A percentile compares a stretch with the other conserved stretches of the same genome.
Evolutionary conservation across 139 green algal genomes (phyloP).

Genomic region (Monoraphidium neglectum): DNA sequence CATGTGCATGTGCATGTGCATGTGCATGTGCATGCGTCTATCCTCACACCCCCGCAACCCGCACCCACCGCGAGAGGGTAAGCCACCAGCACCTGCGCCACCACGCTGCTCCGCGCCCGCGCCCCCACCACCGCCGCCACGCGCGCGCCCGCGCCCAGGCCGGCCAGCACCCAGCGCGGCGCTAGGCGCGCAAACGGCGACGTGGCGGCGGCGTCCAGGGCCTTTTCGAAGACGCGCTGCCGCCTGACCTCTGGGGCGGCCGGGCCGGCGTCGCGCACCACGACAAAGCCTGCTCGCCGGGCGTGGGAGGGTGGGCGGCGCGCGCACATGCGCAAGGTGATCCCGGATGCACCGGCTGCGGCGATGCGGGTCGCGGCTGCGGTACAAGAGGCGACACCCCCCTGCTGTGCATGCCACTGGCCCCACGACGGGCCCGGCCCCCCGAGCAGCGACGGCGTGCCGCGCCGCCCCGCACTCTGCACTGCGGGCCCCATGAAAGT

Average conservation of each 20-base stretch:
- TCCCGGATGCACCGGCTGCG: neutral
- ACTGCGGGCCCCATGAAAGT: neutral
- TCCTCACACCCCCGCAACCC: neutral
- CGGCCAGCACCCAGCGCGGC: constrained; percentile 60
- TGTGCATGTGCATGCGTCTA: too few species aligned
- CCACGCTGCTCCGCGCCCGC: constrained; percentile 36
- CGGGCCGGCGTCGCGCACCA: constrained; percentile 62
- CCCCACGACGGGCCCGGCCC: too few species aligned
- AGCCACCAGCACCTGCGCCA: constrained; percentile 58
- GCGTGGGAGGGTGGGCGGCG: neutral
- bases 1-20: neutral
- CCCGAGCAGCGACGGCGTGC: neutral
- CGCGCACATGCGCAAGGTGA: neutral
- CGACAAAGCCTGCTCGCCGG: constrained; percentile 52
- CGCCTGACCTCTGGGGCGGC: constrained; percentile 57
- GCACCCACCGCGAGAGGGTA: constrained; percentile 58
- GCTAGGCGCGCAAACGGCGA: constrained; percentile 60
- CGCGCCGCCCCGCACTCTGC: neutral
- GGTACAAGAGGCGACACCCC: neutral
- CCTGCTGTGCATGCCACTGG: neutral
- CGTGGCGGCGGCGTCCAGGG: constrained; percentile 55
- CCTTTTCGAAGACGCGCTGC: constrained; percentile 69
- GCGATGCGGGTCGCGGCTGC: neutral
- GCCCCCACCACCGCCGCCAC: constrained; percentile 52
- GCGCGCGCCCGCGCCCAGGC: constrained; percentile 57